Base-by-base conservation (phyloP, 345 rosid genomes). In the Aquilaria sinensis region DNA sequence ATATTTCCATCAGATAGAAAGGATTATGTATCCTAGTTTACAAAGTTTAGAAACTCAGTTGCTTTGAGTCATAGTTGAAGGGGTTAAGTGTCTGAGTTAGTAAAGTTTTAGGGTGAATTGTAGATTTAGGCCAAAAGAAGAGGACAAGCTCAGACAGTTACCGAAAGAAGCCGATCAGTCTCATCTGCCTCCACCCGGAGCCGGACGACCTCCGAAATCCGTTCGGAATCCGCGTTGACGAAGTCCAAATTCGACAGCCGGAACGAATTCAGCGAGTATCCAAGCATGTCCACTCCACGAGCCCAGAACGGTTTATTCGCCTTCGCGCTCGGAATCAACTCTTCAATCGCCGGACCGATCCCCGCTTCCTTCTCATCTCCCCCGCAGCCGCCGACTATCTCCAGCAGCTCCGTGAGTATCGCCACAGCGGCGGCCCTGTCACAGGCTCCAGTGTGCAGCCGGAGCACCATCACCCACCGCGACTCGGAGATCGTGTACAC, bases 251-350 rank as follows among this genome's bases (percentile, higher is more conserved):
- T 79, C 6, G 96, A 30, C 29, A 81, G 66, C 83, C 94, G 60
- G 11, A 90, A 77, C 0, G 97, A 77, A 57, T 90, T 93, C 74
- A 93, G 45, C 34, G 98, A 93, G 70, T 93, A 93, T 5, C 98
- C 98, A 32, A 93, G 72, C 83, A 93, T 62, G 83, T 93, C 96
- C n/a, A 83, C 43, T 10, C 97, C 98, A 57, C 97, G 91, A 37
- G 78, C 83, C 98, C 97, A 90, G 32, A 90, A 81, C 48, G 88
- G 79, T 77, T 93, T 93, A 64, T 78, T 57, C 41, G 75, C 86
- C 70, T 84, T 86, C 56, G 89, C 97, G 13, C 61, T 67, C 14
- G 98, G 98, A n/a, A 93, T 47, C 45, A 74, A 62, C 23, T 90
- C 86, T 78, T 93, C 97, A 30, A 93, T 85, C 43, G 80, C 83